Evolutionary conservation across 805 yeast genomes (phyloP).

Genomic region (Saccharomycopsis vini): DNA sequence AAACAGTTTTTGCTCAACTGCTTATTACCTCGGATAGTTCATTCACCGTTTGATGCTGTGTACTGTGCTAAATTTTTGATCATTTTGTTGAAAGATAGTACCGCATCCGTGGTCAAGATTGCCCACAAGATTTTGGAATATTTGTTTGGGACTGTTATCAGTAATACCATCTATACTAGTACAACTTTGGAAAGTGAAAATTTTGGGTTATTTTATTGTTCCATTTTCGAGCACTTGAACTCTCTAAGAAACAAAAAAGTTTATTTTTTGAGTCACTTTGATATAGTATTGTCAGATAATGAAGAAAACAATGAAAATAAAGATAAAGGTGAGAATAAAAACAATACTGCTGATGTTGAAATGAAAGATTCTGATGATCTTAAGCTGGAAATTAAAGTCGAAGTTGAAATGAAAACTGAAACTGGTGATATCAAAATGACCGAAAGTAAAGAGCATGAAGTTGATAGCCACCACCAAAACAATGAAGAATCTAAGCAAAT

Average conservation of each 20-base stretch:
- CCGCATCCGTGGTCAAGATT: constrained; percentile 29
- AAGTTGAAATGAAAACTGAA: background rate
- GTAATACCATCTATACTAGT: constrained; percentile 56
- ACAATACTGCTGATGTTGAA: background rate
- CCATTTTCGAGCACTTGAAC: constrained; percentile 40
- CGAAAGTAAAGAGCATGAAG: no score
- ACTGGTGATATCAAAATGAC: no score
- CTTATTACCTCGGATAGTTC: constrained; percentile 64
- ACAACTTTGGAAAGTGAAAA: constrained; percentile 77
- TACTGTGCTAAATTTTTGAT: constrained; percentile 56
- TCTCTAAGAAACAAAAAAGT: constrained; percentile 30
- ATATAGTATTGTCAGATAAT: background rate
- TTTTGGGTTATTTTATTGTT: constrained; percentile 63
- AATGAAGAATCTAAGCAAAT: no score
- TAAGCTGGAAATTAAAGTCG: no score
- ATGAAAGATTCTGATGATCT: no score
- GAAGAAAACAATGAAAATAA: constrained; percentile 9
- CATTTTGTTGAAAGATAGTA: constrained; percentile 34
- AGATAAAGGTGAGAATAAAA: constrained; percentile 7
- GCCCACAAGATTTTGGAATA: constrained; percentile 30
- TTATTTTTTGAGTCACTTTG: constrained; percentile 19
- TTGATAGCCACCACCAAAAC: no score
- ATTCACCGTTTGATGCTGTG: constrained; percentile 77
- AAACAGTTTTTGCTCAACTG: constrained; percentile 49
- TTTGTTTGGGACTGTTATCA: constrained; percentile 39